phyloP scores from a whole-genome alignment of 352 stramenopile genomes.

The Phytopythium litorale region DNA sequence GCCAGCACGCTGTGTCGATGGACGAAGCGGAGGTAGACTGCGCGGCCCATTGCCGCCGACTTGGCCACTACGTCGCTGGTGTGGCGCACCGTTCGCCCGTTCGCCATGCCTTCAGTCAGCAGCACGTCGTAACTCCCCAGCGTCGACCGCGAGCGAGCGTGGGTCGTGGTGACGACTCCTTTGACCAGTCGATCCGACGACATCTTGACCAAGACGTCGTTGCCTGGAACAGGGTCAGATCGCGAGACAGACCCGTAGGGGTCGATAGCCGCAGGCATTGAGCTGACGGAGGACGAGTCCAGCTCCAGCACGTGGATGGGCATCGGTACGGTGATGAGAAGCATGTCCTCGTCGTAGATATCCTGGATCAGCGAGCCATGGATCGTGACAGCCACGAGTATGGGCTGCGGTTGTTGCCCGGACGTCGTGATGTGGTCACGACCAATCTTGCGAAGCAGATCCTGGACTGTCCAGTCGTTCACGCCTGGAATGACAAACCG shows the following conservation, averaged over 20 bases:
- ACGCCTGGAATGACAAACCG: conserved; percentile 18
- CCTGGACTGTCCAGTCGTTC: conserved; percentile 28
- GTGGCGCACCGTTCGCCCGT: conserved; percentile 7
- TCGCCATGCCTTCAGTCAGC: conserved; percentile 13
- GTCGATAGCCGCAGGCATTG: not conserved
- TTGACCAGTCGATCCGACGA: conserved; percentile 20
- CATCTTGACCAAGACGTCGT: conserved; percentile 18
- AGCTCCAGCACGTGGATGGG: conserved; percentile 45
- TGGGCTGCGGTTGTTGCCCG: not conserved
- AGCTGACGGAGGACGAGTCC: conserved; percentile 3
- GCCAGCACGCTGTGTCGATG: conserved; percentile 35
- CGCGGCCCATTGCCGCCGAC: conserved; percentile 1
- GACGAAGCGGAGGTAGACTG: conserved; percentile 39
- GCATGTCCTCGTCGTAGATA: conserved; percentile 25
- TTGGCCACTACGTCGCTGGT: not conserved
- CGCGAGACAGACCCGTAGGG: not conserved
- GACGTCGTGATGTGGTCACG: conserved; percentile 18
- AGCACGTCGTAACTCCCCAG: conserved; percentile 14
- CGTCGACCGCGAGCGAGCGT: not conserved
- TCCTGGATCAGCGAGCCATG: conserved; percentile 24
- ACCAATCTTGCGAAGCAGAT: conserved; percentile 35
- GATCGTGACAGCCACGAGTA: conserved; percentile 16
- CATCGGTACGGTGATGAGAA: conserved; percentile 18
- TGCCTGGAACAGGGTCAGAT: not conserved
- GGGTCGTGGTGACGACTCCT: conserved; percentile 5